Base-by-base conservation (phyloP, 73 alveolate species). In the Paramecium caudatum region DNA sequence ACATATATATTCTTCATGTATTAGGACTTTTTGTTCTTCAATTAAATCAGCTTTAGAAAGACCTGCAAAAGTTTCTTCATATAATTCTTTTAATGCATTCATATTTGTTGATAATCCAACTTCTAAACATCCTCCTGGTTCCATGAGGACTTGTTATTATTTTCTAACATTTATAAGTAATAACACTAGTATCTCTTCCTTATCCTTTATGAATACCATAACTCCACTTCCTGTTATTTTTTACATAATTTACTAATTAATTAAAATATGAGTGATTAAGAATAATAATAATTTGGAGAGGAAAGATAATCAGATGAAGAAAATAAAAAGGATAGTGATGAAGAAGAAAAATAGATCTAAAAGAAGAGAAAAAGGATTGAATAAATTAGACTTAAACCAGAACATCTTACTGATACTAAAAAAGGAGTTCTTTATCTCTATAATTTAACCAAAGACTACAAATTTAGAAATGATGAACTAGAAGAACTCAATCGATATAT, bases 161-260 rank as follows among this genome's bases (percentile, higher is more conserved):
- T 7, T 65, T 36, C 49, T 10, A 65, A 65, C 34, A 43, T 65
- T 65, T 16, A 32, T 12, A 2, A 65, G 15, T 65, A 65, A 65
- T 65, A 65, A 36, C 12, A 65, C 49, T 33, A 65, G 34, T 7
- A 30, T 36, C 2, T 65, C 47, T 33, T 65, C 83, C 19, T 65
- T 36, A 10, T 65, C 32, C 34, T 65, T 33, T 2, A 65, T 65
- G 34, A 65, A 65, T 16, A 65, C 46, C 83, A 65, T 65, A 13
- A 65, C 49, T 65, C 83, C 83, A 33, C 50, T 32, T 65, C 83
- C 83, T 65, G 83, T 65, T 55, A 55, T 55, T 23, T 55, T 23
- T 55, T 55, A 23, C 80, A 55, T 55, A n/a, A n/a, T n/a, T n/a
- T n/a, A n/a, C n/a, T n/a, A n/a, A n/a, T n/a, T n/a, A n/a, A n/a